Conservation (phyloP, 2,329 filamentous ascomycete species). For the Penicillium frequentans region DNA sequence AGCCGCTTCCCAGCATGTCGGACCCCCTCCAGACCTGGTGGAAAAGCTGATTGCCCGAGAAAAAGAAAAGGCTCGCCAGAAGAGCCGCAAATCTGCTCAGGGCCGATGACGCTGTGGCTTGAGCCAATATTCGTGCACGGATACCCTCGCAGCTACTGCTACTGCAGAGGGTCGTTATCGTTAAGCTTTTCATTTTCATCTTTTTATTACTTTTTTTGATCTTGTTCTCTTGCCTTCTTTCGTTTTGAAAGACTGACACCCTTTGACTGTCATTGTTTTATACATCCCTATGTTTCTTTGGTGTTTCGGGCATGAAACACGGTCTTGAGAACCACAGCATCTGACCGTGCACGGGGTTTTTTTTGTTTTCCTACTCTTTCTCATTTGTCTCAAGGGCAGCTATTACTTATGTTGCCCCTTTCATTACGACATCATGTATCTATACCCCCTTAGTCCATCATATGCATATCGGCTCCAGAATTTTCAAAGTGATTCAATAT, state of each 20-base stretch:
- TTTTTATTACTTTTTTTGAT: neutral
- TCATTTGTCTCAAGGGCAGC: neutral
- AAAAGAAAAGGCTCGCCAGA: constrained; percentile 31
- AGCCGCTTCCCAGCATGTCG: constrained; percentile 13
- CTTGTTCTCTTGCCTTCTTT: neutral
- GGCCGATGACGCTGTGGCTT: constrained; percentile 22
- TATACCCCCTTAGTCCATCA: constrained; percentile 17
- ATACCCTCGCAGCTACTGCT: constrained; percentile 11
- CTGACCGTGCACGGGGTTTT: neutral
- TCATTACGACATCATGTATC: constrained; percentile 24
- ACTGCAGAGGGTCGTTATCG: constrained; percentile 11
- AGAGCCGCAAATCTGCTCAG: constrained; percentile 28
- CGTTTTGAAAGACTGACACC: neutral
- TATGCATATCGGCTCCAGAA: neutral
- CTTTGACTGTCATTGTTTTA: neutral
- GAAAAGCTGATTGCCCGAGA: constrained; percentile 37
- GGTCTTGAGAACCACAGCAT: neutral
- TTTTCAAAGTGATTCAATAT: neutral
- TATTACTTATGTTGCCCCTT: constrained; percentile 5
- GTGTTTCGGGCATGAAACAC: constrained; percentile 15
- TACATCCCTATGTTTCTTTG: neutral
- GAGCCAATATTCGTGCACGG: neutral
- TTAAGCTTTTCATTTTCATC: neutral
- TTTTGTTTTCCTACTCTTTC: neutral
- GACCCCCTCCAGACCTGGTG: constrained; percentile 32